These are phyloP conservation scores for Vararia minispora DNA, from an alignment of 768 basidiomycete genomes.

Conservation along the genomic window DNA sequence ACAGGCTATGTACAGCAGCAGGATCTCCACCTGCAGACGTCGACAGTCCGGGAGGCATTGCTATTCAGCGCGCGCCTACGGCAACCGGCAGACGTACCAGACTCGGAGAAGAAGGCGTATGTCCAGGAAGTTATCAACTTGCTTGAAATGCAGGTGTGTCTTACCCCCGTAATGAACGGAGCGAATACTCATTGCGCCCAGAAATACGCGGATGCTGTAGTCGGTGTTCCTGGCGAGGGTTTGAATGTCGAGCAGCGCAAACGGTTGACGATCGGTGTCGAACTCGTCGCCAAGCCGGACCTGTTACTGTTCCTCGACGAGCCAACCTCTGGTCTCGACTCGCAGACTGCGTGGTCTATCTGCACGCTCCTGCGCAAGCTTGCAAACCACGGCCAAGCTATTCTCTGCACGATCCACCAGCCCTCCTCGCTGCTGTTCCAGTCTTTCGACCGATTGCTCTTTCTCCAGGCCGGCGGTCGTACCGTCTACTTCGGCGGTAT, in stretches of 20 bases:
- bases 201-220: conserved; percentile 74
- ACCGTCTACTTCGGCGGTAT: conserved; percentile 94
- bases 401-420: conserved; percentile 86
- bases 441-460: conserved; percentile 64
- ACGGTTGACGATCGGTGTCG: conserved; percentile 84
- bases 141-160: conserved; percentile 75
- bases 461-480: conserved; percentile 70
- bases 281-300: conserved; percentile 80
- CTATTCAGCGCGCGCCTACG: conserved; percentile 79
- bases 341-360: conserved; percentile 69
- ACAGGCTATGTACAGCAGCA: conserved; percentile 42
- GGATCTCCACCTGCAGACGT: conserved; percentile 76
- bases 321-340: conserved; percentile 47
- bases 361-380: conserved; percentile 76
- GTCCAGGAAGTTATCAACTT: conserved; percentile 79
- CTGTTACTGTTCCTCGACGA: conserved; percentile 58
- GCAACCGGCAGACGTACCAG: conserved; percentile 55
- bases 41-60: conserved; percentile 77
- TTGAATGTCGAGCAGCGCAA: conserved; percentile 65
- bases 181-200: no score
- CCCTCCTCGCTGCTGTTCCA: conserved; percentile 82
- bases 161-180: no score
- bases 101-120: conserved; percentile 68
- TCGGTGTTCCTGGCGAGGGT: no score
- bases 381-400: conserved; percentile 78